These are phyloP conservation scores for Brassica carinata DNA, from an alignment of 345 rosid species.

Conservation along the genomic window DNA sequence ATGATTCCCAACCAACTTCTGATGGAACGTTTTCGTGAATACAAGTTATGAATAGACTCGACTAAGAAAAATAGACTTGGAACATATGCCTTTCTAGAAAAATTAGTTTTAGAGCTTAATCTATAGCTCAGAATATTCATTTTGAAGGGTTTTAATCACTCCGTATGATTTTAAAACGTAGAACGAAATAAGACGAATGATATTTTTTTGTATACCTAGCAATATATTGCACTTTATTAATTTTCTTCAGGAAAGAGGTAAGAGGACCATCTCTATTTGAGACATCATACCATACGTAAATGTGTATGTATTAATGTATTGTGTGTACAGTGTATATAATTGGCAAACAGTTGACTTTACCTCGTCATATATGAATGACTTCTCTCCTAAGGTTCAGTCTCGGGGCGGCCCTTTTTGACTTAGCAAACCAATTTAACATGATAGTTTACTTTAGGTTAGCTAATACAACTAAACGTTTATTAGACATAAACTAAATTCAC, in stretches of 20 bases:
- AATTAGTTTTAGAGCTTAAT: neutral
- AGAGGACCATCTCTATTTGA: neutral
- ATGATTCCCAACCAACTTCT: slow-evolving; percentile 2
- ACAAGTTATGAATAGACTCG: slow-evolving; percentile 2
- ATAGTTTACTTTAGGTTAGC: neutral
- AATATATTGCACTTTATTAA: neutral
- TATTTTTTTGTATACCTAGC: slow-evolving; percentile 1
- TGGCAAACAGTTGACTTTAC: slow-evolving; percentile 14
- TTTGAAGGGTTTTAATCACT: neutral
- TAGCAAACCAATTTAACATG: neutral
- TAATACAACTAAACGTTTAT: neutral
- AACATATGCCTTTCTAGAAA: slow-evolving; percentile 1
- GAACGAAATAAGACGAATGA: neutral
- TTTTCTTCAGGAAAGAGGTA: slow-evolving; percentile 16
- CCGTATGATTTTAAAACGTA: neutral
- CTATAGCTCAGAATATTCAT: neutral
- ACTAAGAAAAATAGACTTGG: neutral
- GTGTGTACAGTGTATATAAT: slow-evolving; percentile 6
- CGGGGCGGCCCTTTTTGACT: slow-evolving; percentile 32
- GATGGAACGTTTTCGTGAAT: slow-evolving; percentile 11
- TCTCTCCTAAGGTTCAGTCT: slow-evolving; percentile 27
- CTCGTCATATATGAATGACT: slow-evolving; percentile 17
- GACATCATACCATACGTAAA: slow-evolving; percentile 16
- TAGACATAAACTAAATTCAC: neutral
- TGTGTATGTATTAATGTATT: slow-evolving; percentile 1